Base-by-base conservation (phyloP, 192 early-diverging fungal genomes). In the Entomortierella beljakovae region DNA sequence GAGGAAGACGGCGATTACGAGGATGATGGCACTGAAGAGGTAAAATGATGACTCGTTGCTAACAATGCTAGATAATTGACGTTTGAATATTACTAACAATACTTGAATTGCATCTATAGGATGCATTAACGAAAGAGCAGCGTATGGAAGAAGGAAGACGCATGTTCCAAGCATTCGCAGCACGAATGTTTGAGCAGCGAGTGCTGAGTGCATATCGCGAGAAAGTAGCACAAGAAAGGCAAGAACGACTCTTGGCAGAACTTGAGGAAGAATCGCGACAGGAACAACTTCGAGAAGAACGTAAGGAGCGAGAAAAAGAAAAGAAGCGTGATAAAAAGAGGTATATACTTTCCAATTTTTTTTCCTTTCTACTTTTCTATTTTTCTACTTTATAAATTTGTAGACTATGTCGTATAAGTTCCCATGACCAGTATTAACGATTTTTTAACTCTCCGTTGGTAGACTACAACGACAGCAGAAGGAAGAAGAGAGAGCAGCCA, bases 131-230 rank as follows among this genome's bases (percentile, higher is more conserved):
- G 6, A 92, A 95, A 64, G 94, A 97, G 71, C 91, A 93, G 64
- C 89, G 94, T 29, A 95, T 95, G 83, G 95, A 99, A 65, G 95
- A 97, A 67, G 93, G 94, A 9, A 90, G 96, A 23, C 89, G 91
- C 11, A 95, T 96, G 90, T 98, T 99, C 76, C 95, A 97, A 80
- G 93, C 96, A 32, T 96, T 98, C 88, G 95, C 95, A 9, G 96
- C 97, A 23, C 92, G 94, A 52, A 94, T 99, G 89, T 97, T 99
- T 89, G 97, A 98, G 81, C 95, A 99, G 70, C 90, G 97, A 13
- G 96, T 99, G 6, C 82, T 99, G 46, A 87, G 90, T 60, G 93
- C 96, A 5, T 99, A 97, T 70, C 90, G 95, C 37, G 97, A 99
- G 85, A 96, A 97, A 85, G 90, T 96, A 20, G 97, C 94, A 6